Evolutionary conservation across 2,329 filamentous ascomycete genomes (phyloP), one percentile per base, ranked within the genome.

Genomic region (Pyrenochaeta sp.): DNA sequence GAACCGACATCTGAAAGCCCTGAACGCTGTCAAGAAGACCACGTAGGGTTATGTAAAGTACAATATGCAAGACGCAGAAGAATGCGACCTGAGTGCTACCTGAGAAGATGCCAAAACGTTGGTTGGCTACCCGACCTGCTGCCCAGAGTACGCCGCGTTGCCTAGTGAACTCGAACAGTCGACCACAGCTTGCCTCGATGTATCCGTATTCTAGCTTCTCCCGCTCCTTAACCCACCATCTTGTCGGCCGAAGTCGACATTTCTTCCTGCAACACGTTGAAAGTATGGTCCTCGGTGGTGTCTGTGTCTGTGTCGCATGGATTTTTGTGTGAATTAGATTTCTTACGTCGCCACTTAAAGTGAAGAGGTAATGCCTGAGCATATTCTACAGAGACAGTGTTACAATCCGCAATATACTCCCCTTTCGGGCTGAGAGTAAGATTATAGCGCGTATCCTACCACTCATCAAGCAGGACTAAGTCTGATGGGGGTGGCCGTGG

Each of bases 41-140:
- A 5, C 42, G 5, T 12, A 52, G 48, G 62, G 65, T 42, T 52
- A 62, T 67, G 54, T 72, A 72, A 55, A 68, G 69, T 72, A 72
- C 68, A 72, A 39, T 55, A 56, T 60, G 37, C 47, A 53, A 58
- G 55, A 66, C 54, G 58, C 52, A 54, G 47, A 65, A 62, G 42
- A 60, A 63, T 52, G 25, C 25, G 5, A 27, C 25, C 25, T 3
- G 25, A 12, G 10, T 13, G 3, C 15, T 13, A 39, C 42, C 12
- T 8, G 4, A 15, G 24, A 44, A 44, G 7, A 44, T 44, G 42
- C 42, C 25, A 44, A 44, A 44, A 12, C 19, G 12, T 15, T 22
- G n/a, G 39, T 22, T 42, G 13, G 13, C n/a, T 22, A 22, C 39
- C 39, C 39, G 22, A 42, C 7, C 28, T 44, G 25, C 10, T 44